Percentiles rank a stretch among this genome's conserved stretches.
Conservation (phyloP, 2,329 filamentous ascomycete genomes). For the Pseudomassariella vexata region DNA sequence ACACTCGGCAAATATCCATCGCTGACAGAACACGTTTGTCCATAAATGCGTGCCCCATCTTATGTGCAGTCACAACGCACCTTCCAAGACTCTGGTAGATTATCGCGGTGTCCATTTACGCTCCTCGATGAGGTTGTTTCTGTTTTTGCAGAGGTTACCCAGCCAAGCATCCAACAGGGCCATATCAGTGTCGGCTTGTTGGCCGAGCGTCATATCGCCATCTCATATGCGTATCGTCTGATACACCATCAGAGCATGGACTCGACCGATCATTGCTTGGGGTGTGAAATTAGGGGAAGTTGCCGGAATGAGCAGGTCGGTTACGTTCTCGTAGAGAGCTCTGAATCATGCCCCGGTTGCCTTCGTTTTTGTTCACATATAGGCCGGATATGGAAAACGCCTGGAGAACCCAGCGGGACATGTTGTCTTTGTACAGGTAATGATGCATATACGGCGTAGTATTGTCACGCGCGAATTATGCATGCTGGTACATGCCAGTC, state of each 20-base stretch:
- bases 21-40: constrained; percentile 10
- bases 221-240: constrained; percentile 38
- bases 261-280: constrained; percentile 33
- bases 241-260: constrained; percentile 35
- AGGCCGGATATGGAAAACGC: constrained; percentile 33
- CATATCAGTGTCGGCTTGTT: constrained; percentile 34
- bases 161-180: constrained; percentile 30
- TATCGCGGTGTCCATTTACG: constrained; percentile 20
- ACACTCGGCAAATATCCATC: constrained; percentile 38
- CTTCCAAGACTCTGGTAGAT: constrained; percentile 36
- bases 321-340: constrained; percentile 30
- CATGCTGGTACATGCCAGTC: constrained; percentile 20
- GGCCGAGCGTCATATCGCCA: constrained; percentile 32
- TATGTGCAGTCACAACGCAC: constrained; percentile 12
- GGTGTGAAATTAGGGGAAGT: constrained; percentile 18
- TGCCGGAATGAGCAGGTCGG: constrained; percentile 29
- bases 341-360: constrained; percentile 34
- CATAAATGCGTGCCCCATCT: background rate
- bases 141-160: constrained; percentile 24
- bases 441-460: constrained; percentile 36
- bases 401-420: constrained; percentile 32
- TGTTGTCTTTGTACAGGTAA: constrained; percentile 31
- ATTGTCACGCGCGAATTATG: constrained; percentile 27
- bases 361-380: constrained; percentile 29
- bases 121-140: constrained; percentile 27